These are phyloP conservation scores for Neurospora crassa DNA, from an alignment of 2,329 filamentous ascomycete genomes.

Conservation along the genomic window DNA sequence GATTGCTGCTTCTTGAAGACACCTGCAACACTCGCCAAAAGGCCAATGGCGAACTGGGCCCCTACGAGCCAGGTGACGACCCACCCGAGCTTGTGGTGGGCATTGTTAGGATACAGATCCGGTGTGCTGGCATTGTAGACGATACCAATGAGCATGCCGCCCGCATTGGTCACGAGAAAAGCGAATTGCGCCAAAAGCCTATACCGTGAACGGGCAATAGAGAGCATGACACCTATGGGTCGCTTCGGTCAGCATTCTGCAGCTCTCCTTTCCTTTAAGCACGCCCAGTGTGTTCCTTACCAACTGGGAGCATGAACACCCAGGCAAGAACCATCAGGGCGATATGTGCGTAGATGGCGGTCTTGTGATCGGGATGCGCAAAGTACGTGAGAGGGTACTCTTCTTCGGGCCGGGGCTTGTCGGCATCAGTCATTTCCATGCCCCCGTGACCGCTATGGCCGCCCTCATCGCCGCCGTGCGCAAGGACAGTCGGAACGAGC, in stretches of 20 bases:
- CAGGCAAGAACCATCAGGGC: constrained; percentile 60
- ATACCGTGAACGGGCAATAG: constrained; percentile 67
- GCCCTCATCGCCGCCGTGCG: constrained; percentile 22
- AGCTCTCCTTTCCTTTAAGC: neutral
- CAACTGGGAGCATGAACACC: constrained; percentile 62
- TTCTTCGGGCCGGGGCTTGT: constrained; percentile 19
- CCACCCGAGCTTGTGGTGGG: constrained; percentile 88
- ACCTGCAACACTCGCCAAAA: constrained; percentile 52
- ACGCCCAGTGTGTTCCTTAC: constrained; percentile 35
- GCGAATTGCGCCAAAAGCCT: constrained; percentile 59
- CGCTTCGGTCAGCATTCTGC: constrained; percentile 19
- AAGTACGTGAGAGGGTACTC: constrained; percentile 48
- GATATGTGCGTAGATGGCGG: constrained; percentile 60
- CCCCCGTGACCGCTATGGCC: constrained; percentile 13
- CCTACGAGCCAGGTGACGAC: constrained; percentile 62
- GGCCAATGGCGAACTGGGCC: constrained; percentile 59
- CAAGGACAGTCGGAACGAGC: constrained; percentile 19
- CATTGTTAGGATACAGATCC: constrained; percentile 77
- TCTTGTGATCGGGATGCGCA: constrained; percentile 39
- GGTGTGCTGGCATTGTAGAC: constrained; percentile 75
- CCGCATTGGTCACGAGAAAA: constrained; percentile 54
- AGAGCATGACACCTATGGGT: constrained; percentile 68
- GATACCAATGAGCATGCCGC: constrained; percentile 55
- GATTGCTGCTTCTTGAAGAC: constrained; percentile 22
- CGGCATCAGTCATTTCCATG: constrained; percentile 19